Evolutionary conservation across 495 filamentous ascomycete genomes (phyloP).

Genomic region (Penicillium coffeae): DNA sequence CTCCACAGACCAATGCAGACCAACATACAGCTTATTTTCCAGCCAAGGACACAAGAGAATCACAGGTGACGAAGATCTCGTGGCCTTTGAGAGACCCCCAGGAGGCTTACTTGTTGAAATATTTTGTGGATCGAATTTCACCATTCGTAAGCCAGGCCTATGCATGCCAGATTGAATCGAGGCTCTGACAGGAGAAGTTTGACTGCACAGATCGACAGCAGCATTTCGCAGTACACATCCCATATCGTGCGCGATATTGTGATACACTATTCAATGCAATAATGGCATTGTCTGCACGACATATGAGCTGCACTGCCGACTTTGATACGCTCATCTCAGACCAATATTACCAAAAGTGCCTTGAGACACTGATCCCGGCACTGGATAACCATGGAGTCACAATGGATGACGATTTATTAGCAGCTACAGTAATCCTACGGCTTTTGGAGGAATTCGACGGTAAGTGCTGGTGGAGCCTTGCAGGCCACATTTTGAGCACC

Average conservation of each 20-base stretch:
- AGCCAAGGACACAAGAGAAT: not conserved
- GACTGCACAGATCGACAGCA: slow-evolving; percentile 54
- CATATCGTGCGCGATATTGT: slow-evolving; percentile 44
- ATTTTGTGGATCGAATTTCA: slow-evolving; percentile 23
- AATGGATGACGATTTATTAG: slow-evolving; percentile 54
- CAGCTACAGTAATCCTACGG: slow-evolving; percentile 57
- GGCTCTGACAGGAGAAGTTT: slow-evolving; percentile 33
- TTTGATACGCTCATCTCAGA: slow-evolving; percentile 46
- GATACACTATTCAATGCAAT: slow-evolving; percentile 57
- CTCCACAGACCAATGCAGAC: not conserved
- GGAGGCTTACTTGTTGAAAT: slow-evolving; percentile 17
- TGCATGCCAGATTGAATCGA: not conserved
- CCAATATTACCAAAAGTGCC: slow-evolving; percentile 48
- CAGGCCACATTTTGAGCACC: not conserved
- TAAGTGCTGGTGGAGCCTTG: slow-evolving; percentile 17
- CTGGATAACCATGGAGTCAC: slow-evolving; percentile 44
- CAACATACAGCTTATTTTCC: not conserved
- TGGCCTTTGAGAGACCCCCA: slow-evolving; percentile 23
- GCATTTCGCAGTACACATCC: slow-evolving; percentile 53
- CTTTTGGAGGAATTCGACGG: slow-evolving; percentile 60
- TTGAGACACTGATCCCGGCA: slow-evolving; percentile 47
- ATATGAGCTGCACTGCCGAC: slow-evolving; percentile 45
- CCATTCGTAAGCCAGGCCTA: slow-evolving; percentile 15
- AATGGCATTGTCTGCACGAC: slow-evolving; percentile 53
- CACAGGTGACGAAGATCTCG: not conserved